Conservation (phyloP, 345 rosid species). For the Arabidopsis arenosa region DNA sequence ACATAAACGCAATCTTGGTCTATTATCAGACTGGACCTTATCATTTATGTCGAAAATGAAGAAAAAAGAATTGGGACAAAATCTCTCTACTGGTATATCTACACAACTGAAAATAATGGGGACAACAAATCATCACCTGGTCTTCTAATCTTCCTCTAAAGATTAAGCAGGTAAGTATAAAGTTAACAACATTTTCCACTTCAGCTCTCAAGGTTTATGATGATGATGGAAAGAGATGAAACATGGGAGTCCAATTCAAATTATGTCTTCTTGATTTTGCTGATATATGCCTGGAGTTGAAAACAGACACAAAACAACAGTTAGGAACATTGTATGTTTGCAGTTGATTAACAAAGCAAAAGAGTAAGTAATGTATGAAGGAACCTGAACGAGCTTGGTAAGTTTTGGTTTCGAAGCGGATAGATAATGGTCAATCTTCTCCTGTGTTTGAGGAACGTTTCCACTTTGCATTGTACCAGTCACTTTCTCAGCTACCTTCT, state of each 20-base stretch:
- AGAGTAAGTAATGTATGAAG: conserved; percentile 11
- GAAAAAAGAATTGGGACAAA: conserved; percentile 10
- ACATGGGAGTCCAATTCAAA: neutral
- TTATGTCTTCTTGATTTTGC: conserved; percentile 45
- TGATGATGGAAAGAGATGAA: neutral
- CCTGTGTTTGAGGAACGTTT: conserved; percentile 86
- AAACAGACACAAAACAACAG: conserved; percentile 2
- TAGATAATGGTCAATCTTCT: conserved; percentile 84
- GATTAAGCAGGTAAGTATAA: conserved; percentile 16
- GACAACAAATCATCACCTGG: conserved; percentile 16
- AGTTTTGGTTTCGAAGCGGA: conserved; percentile 82
- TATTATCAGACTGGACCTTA: neutral
- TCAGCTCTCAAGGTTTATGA: conserved; percentile 7
- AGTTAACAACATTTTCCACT: conserved; percentile 3
- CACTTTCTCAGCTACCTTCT: conserved; percentile 95
- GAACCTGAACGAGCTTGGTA: conserved; percentile 90
- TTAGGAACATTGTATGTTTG: neutral
- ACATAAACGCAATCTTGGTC: conserved; percentile 20
- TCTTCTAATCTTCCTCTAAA: conserved; percentile 2
- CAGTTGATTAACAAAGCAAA: conserved; percentile 11
- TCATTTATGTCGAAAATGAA: neutral
- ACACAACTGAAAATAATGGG: conserved; percentile 28
- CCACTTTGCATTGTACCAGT: conserved; percentile 71
- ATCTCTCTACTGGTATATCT: conserved; percentile 25
- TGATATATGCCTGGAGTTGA: conserved; percentile 41